A percentile compares a stretch with the other conserved stretches of the same genome.
Conservation (phyloP, 257 asterid genomes). For the Petunia secreta region DNA sequence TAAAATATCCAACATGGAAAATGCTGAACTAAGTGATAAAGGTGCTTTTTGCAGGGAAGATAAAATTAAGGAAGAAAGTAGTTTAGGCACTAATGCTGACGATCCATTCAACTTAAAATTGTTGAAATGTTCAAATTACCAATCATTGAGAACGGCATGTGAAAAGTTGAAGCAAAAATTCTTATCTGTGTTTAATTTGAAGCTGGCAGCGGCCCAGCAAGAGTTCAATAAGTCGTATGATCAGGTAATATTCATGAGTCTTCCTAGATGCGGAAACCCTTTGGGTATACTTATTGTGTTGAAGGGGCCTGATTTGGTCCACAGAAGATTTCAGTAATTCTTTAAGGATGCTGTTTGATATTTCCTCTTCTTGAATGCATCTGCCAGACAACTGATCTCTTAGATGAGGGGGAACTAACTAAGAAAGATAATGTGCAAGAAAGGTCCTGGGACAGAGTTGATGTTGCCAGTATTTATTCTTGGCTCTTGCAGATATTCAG, state of each 20-base stretch:
- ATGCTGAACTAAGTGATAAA: slow-evolving; percentile 38
- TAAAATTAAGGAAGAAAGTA: slow-evolving; percentile 34
- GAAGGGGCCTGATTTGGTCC: too few relatives aligned
- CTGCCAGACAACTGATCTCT: background rate
- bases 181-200: slow-evolving; percentile 66
- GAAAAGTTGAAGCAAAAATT: slow-evolving; percentile 72
- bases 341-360: background rate
- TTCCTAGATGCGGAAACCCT: slow-evolving; percentile 21
- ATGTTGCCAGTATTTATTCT: background rate
- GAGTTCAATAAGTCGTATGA: slow-evolving; percentile 77
- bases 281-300: background rate
- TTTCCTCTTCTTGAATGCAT: slow-evolving; percentile 7
- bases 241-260: slow-evolving; percentile 63
- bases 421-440: background rate
- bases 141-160: slow-evolving; percentile 52
- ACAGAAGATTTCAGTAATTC: background rate
- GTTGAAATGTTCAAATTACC: slow-evolving; percentile 37
- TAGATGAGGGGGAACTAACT: slow-evolving; percentile 10
- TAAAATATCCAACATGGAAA: slow-evolving; percentile 31
- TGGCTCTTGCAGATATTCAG: background rate
- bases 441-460: background rate
- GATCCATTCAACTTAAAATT: slow-evolving; percentile 40
- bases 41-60: slow-evolving; percentile 42
- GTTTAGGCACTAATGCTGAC: slow-evolving; percentile 34
- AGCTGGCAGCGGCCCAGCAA: slow-evolving; percentile 67